Base-by-base conservation (phyloP, 2,329 filamentous ascomycete species). In the Emericellopsis cladophorae region DNA sequence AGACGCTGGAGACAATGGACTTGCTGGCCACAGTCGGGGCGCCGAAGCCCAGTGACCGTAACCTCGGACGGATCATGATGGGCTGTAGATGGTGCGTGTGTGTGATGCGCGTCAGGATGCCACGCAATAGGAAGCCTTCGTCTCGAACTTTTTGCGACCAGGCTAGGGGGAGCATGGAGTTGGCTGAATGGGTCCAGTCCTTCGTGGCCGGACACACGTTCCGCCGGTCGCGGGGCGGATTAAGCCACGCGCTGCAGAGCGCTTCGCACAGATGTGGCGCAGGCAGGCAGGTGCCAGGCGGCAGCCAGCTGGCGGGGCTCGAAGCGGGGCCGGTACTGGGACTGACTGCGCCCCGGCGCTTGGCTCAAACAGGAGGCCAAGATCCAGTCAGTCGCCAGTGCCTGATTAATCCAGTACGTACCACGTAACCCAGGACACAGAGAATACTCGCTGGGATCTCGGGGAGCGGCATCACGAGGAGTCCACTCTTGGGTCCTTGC, bases 1-100 rank as follows among this genome's bases (percentile, higher is more conserved):
- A 51, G 54, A 52, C 45, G 52, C 51, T 48, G 62, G 58, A 53
- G 56, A 52, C 48, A 54, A 50, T 52, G 56, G 18, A n/a, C 22
- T 21, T 18, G 16, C 23, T 31, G 39, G 54, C 54, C 50, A 51
- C 55, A 44, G 59, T 47, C 49, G 60, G 55, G 43, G 57, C 60
- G 52, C 55, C 56, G 45, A 57, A 55, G 48, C 64, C 61, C 45
- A 70, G 67, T 63, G 68, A 63, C 53, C 70, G 66, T 68, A 75
- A 61, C 61, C 67, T 62, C 42, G 72, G 61, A 51, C 70, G 68
- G 50, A 77, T 57, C 73, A 77, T 65, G 54, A 41, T 22, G 31
- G 36, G 22, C 16, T 31, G 24, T 29, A 32, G 22, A 24, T 15
- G 38, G 34, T 24, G 29, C n/a, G 29, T 37, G 22, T 12, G 31